These are phyloP conservation scores for Boletus semigastroideus DNA, from an alignment of 1,284 basidiomycete species.

Conservation along the genomic window DNA sequence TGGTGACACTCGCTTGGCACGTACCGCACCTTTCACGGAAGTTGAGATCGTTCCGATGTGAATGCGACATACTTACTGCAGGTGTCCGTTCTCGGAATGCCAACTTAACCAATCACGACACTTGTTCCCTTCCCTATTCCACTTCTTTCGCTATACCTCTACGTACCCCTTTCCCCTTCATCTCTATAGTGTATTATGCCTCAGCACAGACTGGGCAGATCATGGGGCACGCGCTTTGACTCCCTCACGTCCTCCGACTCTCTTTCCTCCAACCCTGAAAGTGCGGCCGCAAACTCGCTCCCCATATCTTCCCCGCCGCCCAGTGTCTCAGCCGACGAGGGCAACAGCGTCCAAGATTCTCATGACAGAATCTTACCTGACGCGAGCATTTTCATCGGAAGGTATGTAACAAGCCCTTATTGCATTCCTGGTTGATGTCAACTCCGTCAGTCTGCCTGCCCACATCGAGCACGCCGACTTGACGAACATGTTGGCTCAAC, in stretches of 20 bases:
- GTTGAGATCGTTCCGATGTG: conserved; percentile 17
- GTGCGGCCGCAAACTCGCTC: conserved; percentile 8
- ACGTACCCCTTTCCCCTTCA: conserved; percentile 11
- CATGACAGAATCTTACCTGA: conserved; percentile 62
- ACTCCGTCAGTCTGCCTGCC: conserved; percentile 58
- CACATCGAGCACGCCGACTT: conserved; percentile 64
- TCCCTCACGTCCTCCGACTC: conserved; percentile 37
- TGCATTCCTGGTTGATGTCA: conserved; percentile 10
- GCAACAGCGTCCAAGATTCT: conserved; percentile 40
- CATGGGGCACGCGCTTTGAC: conserved; percentile 75
- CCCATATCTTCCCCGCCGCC: conserved; percentile 16
- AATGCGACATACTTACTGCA: conserved; percentile 23
- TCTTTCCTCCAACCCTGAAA: conserved; percentile 26
- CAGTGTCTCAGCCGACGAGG: conserved; percentile 25
- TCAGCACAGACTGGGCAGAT: conserved; percentile 40
- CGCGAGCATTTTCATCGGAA: conserved; percentile 79
- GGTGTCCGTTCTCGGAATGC: conserved; percentile 19
- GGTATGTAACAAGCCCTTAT: conserved; percentile 40
- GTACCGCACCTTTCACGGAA: conserved; percentile 26
- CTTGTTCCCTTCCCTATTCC: conserved; percentile 3
- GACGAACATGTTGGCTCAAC: conserved; percentile 53
- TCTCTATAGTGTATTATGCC: conserved; percentile 39
- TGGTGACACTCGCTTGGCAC: conserved; percentile 9
- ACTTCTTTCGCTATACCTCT: conserved; percentile 18
- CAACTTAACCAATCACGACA: conserved; percentile 17